phyloP scores from a whole-genome alignment of 306 rosid genomes.

The Erythrophleum fordii region DNA sequence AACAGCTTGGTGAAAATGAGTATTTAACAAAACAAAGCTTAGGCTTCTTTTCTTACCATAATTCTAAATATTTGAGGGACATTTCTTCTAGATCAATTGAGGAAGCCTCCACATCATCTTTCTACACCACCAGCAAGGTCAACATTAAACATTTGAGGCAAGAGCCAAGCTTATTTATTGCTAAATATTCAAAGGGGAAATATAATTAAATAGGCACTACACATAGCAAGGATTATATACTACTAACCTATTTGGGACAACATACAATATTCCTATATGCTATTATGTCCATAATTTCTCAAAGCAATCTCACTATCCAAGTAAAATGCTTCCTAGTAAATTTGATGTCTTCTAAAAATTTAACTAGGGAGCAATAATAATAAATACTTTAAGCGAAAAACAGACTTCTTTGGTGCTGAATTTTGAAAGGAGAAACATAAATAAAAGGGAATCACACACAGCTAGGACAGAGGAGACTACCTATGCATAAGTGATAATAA shows the following conservation, averaged over 20 bases:
- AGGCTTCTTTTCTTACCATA: slow-evolving; percentile 48
- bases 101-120: slow-evolving; percentile 40
- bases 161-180: not conserved
- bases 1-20: not conserved
- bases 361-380: not conserved
- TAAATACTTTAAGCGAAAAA: not conserved
- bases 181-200: not conserved
- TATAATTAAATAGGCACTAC: not conserved
- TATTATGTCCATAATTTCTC: not conserved
- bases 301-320: slow-evolving; percentile 17
- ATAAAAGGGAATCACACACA: not conserved
- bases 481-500: not conserved
- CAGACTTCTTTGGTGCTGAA: not conserved
- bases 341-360: not conserved
- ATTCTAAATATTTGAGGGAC: slow-evolving; percentile 57
- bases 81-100: slow-evolving; percentile 54
- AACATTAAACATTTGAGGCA: slow-evolving; percentile 26
- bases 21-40: slow-evolving; percentile 4
- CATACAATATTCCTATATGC: not conserved
- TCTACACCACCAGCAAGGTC: slow-evolving; percentile 45
- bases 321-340: slow-evolving; percentile 10
- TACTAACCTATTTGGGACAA: not conserved
- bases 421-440: not conserved
- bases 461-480: not conserved
- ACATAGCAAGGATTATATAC: not conserved